A percentile compares a stretch with the other conserved stretches of the same genome.
Conservation (phyloP, 176 grass and related monocot species). For the Oropetium thomaeum region DNA sequence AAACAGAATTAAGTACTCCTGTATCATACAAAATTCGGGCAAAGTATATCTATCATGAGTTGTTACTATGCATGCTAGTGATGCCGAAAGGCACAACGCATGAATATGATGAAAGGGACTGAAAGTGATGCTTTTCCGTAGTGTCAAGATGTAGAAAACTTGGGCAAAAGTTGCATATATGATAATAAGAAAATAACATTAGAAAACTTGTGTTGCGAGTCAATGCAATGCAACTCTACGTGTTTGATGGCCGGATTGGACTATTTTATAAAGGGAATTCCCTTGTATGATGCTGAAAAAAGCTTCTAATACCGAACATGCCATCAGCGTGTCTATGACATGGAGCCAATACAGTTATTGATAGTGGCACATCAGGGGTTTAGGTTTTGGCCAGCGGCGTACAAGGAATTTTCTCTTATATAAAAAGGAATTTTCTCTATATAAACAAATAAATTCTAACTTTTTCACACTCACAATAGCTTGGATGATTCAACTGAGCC, state of each 20-base stretch:
- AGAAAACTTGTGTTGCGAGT: background rate
- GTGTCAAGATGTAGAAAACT: background rate
- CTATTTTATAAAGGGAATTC: too few species aligned
- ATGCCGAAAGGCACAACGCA: background rate
- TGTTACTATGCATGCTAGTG: constrained; percentile 9
- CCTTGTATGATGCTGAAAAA: too few species aligned
- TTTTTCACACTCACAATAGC: background rate
- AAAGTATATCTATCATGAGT: background rate
- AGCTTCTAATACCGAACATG: too few species aligned
- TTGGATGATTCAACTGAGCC: background rate
- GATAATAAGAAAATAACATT: background rate
- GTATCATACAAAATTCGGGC: background rate
- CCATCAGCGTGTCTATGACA: too few species aligned
- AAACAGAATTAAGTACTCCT: background rate
- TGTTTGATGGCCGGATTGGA: background rate
- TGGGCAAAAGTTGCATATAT: background rate
- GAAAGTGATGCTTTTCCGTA: background rate
- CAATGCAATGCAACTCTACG: background rate
- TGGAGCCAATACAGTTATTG: too few species aligned
- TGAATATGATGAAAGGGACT: background rate
- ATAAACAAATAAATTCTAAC: background rate
- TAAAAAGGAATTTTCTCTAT: too few species aligned
- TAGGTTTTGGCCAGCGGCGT: too few species aligned
- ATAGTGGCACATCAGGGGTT: too few species aligned
- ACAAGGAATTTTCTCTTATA: too few species aligned